Evolutionary conservation across 2,329 filamentous ascomycete species (phyloP), one percentile per base, ranked within the genome.

Genomic region (Aspergillus sp.): DNA sequence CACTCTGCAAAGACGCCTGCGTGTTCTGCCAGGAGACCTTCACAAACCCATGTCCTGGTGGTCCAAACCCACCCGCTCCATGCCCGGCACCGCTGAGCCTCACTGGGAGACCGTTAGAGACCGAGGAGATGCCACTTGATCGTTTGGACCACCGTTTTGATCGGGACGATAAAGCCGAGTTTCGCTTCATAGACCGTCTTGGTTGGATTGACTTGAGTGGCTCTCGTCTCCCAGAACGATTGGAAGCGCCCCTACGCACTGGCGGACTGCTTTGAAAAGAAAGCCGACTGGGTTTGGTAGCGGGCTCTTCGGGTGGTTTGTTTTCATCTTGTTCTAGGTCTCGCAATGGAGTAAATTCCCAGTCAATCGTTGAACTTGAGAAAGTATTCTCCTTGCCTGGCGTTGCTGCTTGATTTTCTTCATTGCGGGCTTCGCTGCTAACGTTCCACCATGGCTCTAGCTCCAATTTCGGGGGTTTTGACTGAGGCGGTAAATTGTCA

Each of bases 31-130:
- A 77, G 35, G 75, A 76, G 44, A 67, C 60, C 15, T 70, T 67
- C 6, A 72, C 70, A 4, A 70, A 53, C n/a, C 70, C 71, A 55
- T 71, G 66, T 9, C 72, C 70, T 4, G 71, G 66, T 33, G 72
- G 69, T n/a, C 72, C 70, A 15, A 76, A 69, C 4, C 74, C 73
- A 41, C 76, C 75, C 3, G 73, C 71, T 4, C 76, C 76, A 62
- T 77, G 75, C 3, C 75, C 75, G 17, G 74, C 75, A 17, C 76
- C 76, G 52, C 75, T 77, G 17, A 74, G 64, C 55, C 76, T 66
- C n/a, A 73, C 63, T 0, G 76, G 75, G 33, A 77, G 63, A 9
- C 75, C 75, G 6, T 73, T 64, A 21, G 73, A 70, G 25, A 74
- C 64, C 15, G 70, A 65, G 5, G 72, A 74, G 17, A 76, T 70